These are phyloP conservation scores for Trichoderma virens DNA, from an alignment of 495 filamentous ascomycete genomes.

Conservation along the genomic window DNA sequence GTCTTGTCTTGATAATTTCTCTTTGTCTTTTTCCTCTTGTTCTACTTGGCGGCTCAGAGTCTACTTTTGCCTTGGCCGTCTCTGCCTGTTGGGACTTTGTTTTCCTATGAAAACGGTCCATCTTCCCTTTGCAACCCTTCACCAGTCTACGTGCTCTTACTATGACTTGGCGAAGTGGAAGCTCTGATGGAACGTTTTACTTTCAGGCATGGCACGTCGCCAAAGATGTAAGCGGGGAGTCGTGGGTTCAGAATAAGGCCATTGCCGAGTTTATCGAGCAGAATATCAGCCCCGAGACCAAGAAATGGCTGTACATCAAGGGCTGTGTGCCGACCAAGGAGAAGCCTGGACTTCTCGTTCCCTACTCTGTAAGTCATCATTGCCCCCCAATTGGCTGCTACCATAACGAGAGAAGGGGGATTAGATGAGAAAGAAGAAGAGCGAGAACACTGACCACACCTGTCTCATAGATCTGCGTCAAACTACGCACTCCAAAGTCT, in stretches of 20 bases:
- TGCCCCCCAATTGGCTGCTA: neutral
- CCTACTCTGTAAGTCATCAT: neutral
- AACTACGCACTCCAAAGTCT: neutral
- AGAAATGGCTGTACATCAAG: constrained; percentile 1
- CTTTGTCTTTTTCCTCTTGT: neutral
- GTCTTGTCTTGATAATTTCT: neutral
- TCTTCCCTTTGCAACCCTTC: neutral
- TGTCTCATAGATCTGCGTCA: neutral
- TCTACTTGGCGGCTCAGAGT: neutral
- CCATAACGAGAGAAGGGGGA: neutral
- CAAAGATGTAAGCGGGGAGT: neutral
- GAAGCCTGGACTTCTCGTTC: neutral
- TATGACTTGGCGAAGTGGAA: neutral
- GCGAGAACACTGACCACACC: neutral
- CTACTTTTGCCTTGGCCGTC: neutral
- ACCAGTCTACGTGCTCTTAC: neutral
- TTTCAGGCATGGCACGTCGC: constrained; percentile 1
- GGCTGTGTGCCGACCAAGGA: constrained; percentile 5
- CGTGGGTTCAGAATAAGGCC: neutral
- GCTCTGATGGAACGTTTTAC: constrained; percentile 4
- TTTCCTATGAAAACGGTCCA: neutral
- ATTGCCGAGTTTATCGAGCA: constrained; percentile 6
- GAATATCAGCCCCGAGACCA: neutral
- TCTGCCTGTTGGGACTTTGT: neutral
- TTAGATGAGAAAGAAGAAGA: neutral